Percentiles rank a stretch among this genome's conserved stretches.
These are phyloP conservation scores for Cercospora zeae-maydis DNA, from an alignment of 2,329 filamentous ascomycete genomes.

Conservation along the genomic window DNA sequence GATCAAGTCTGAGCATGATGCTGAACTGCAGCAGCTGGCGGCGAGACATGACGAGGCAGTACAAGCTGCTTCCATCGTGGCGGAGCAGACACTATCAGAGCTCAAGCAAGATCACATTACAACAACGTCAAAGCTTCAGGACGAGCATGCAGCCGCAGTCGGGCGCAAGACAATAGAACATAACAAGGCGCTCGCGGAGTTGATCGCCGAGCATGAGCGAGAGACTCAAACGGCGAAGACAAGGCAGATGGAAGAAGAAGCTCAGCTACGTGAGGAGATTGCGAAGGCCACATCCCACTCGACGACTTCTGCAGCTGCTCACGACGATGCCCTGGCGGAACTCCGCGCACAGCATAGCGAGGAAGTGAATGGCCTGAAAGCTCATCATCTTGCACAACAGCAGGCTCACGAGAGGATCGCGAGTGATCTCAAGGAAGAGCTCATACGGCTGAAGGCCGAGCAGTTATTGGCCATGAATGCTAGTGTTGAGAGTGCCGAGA, in stretches of 20 bases:
- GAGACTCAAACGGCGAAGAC: background rate
- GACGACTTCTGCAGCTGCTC: background rate
- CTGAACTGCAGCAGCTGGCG: background rate
- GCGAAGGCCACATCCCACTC: background rate
- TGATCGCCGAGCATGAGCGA: background rate
- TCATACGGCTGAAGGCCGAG: background rate
- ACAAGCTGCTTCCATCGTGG: background rate
- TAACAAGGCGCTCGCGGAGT: background rate
- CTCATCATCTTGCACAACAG: background rate
- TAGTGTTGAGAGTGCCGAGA: slow-evolving; percentile 3
- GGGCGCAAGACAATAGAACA: slow-evolving; percentile 5
- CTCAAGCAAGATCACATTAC: slow-evolving; percentile 7
- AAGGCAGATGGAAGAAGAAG: background rate
- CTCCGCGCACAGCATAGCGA: background rate
- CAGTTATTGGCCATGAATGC: slow-evolving; percentile 7
- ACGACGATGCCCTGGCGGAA: background rate
- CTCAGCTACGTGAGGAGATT: background rate
- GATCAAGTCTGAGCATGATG: slow-evolving; percentile 11
- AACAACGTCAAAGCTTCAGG: slow-evolving; percentile 14
- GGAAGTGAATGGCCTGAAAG: background rate
- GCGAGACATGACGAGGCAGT: background rate
- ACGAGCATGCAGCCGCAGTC: slow-evolving; percentile 15
- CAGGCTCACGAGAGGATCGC: background rate
- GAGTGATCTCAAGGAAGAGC: background rate
- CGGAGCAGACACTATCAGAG: background rate